Conservation (phyloP, 306 rosid genomes). For the Quillaja saponaria region DNA sequence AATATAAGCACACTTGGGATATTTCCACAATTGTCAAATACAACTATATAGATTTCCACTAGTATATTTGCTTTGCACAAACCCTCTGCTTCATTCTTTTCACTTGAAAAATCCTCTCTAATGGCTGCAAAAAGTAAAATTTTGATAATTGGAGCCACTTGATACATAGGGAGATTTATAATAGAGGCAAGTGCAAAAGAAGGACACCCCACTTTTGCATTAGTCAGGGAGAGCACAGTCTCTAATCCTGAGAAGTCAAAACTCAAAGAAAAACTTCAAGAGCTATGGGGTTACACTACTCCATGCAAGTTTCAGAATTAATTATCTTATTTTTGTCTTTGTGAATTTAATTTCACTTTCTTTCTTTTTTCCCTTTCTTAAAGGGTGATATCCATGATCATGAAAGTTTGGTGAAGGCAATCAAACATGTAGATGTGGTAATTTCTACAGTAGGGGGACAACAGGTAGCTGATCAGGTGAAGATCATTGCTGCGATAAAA, state of each 20-base stretch:
- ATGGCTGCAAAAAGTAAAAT: slow-evolving; percentile 43
- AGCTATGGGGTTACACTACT: slow-evolving; percentile 31
- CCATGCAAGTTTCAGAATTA: slow-evolving; percentile 14
- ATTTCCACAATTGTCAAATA: no score
- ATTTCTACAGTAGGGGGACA: slow-evolving; percentile 32
- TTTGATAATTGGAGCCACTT: slow-evolving; percentile 37
- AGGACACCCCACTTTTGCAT: slow-evolving; percentile 42
- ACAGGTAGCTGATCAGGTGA: slow-evolving; percentile 31
- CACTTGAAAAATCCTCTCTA: no score
- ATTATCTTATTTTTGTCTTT: neutral
- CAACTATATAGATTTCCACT: no score
- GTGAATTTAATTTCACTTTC: neutral
- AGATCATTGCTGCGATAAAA: slow-evolving; percentile 50
- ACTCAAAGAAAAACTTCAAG: slow-evolving; percentile 32
- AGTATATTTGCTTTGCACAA: no score
- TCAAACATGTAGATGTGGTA: slow-evolving; percentile 49
- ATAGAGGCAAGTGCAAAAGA: slow-evolving; percentile 41
- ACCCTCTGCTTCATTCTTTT: no score
- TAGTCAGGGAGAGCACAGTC: slow-evolving; percentile 34
- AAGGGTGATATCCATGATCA: slow-evolving; percentile 42
- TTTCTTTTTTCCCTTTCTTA: neutral
- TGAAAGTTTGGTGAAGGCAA: slow-evolving; percentile 39
- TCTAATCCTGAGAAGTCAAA: slow-evolving; percentile 40
- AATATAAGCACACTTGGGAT: no score
- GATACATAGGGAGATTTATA: slow-evolving; percentile 40